Percentiles rank a stretch among this genome's conserved stretches.
These are phyloP conservation scores for Coriaria nepalensis DNA, from an alignment of 306 rosid species.

Conservation along the genomic window DNA sequence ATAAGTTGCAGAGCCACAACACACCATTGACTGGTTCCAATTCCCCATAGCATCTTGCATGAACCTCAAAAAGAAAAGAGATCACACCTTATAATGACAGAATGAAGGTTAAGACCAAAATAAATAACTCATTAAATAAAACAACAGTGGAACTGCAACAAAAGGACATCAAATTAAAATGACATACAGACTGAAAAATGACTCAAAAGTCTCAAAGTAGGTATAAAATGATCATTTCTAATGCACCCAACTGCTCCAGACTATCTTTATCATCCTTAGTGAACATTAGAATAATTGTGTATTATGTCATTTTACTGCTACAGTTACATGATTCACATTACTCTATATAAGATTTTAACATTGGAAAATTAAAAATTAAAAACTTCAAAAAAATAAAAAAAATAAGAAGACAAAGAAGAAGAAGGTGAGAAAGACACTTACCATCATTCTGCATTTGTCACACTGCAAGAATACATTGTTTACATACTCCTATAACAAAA, in stretches of 20 bases:
- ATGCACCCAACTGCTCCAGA: too few relatives aligned
- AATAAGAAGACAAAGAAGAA: background rate
- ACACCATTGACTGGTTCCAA: constrained; percentile 82
- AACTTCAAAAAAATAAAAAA: too few relatives aligned
- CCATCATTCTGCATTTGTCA: constrained; percentile 99
- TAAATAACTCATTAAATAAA: too few relatives aligned
- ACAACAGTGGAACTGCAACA: too few relatives aligned
- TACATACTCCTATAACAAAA: constrained; percentile 67
- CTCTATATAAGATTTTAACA: background rate
- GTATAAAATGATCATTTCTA: too few relatives aligned
- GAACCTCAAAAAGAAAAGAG: constrained; percentile 43
- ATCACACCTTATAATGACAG: background rate
- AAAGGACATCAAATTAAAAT: too few relatives aligned
- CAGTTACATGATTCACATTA: constrained; percentile 4
- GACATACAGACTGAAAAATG: too few relatives aligned
- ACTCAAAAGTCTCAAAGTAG: too few relatives aligned
- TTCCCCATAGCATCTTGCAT: constrained; percentile 95
- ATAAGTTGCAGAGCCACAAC: constrained; percentile 88
- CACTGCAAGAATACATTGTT: constrained; percentile 94
- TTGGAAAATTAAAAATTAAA: background rate
- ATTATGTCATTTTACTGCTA: background rate
- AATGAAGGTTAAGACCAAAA: background rate
- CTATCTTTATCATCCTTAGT: too few relatives aligned
- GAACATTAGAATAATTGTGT: background rate
- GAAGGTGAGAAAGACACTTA: constrained; percentile 18